Conservation (phyloP, 164 flowering plant species). For the Hamamelis virginiana region DNA sequence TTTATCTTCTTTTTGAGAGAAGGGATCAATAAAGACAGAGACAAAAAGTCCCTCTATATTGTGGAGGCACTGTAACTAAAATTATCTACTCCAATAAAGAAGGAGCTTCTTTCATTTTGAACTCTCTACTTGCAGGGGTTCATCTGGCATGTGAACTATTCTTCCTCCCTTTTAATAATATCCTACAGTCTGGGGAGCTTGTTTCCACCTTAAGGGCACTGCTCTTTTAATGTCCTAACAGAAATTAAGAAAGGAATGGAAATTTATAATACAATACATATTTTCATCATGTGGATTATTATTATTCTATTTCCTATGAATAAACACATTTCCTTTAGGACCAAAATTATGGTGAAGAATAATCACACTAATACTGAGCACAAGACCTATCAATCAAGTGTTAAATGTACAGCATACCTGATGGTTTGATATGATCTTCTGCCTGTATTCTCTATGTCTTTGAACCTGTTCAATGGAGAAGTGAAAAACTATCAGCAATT, state of each 20-base stretch:
- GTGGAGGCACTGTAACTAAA: too few species aligned
- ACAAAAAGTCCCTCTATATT: background rate
- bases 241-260: background rate
- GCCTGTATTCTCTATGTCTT: constrained; percentile 74
- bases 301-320: background rate
- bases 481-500: constrained; percentile 1
- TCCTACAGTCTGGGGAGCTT: background rate
- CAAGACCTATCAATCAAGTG: background rate
- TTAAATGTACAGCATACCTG: constrained; percentile 42
- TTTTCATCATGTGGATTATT: background rate
- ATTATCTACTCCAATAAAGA: too few species aligned
- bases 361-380: background rate
- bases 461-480: constrained; percentile 49
- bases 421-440: constrained; percentile 64
- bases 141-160: background rate
- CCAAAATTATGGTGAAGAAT: background rate
- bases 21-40: too few species aligned
- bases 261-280: background rate
- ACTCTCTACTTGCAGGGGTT: background rate
- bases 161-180: background rate
- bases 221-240: background rate
- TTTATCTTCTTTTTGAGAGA: background rate
- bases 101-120: background rate
- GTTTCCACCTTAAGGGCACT: background rate
- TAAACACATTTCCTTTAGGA: background rate